Conservation (phyloP, 169 alveolate species). For the Plasmodium yoelii region DNA sequence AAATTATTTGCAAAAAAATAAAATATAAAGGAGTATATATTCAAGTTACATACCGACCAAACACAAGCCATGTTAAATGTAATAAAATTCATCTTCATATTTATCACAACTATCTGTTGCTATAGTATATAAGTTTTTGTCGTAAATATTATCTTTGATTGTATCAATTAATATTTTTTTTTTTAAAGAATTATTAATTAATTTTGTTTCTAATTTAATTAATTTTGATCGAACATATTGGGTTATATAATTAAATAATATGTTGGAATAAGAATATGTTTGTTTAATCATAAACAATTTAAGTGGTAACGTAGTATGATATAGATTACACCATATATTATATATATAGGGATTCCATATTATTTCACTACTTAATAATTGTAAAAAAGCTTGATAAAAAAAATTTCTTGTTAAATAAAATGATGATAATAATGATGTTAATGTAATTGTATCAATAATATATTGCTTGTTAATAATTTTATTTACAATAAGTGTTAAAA, state of each 20-base stretch:
- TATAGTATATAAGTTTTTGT: slow-evolving; percentile 14
- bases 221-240: slow-evolving; percentile 21
- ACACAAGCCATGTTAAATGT: not conserved
- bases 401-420: slow-evolving; percentile 13
- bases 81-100: slow-evolving; percentile 27
- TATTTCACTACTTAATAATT: slow-evolving; percentile 48
- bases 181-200: slow-evolving; percentile 40
- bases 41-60: too few species aligned
- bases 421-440: slow-evolving; percentile 24
- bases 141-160: slow-evolving; percentile 24
- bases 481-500: slow-evolving; percentile 20
- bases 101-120: slow-evolving; percentile 13
- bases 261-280: slow-evolving; percentile 29
- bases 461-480: slow-evolving; percentile 26
- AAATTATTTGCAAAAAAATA: too few species aligned
- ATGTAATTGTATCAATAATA: slow-evolving; percentile 11
- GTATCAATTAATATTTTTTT: slow-evolving; percentile 10
- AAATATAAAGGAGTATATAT: too few species aligned
- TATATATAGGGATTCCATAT: slow-evolving; percentile 55
- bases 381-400: slow-evolving; percentile 26
- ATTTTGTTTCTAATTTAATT: slow-evolving; percentile 26
- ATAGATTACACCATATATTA: slow-evolving; percentile 47
- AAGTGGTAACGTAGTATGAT: slow-evolving; percentile 59
- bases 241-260: slow-evolving; percentile 17
- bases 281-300: slow-evolving; percentile 55